A percentile compares a stretch with the other conserved stretches of the same genome.
These are phyloP conservation scores for Sporothrix phasma DNA, from an alignment of 2,329 filamentous ascomycete species.

Conservation along the genomic window DNA sequence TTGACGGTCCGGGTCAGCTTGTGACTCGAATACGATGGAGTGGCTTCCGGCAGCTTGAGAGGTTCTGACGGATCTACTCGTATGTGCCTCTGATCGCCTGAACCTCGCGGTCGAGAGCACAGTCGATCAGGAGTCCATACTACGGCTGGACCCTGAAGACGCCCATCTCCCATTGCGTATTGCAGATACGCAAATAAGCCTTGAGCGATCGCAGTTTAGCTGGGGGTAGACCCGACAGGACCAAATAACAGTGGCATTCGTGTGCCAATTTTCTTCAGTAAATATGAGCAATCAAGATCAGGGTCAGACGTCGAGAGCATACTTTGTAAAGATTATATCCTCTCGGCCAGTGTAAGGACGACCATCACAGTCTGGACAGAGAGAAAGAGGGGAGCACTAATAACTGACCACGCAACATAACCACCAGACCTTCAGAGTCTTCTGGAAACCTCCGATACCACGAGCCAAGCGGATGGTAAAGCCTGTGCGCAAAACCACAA, in stretches of 20 bases:
- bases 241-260: background rate
- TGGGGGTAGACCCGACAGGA: background rate
- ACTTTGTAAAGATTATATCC: too few relatives aligned
- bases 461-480: too few relatives aligned
- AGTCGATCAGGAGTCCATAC: background rate
- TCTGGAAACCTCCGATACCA: too few relatives aligned
- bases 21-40: background rate
- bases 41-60: background rate
- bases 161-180: background rate
- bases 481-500: too few relatives aligned
- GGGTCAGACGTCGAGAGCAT: too few relatives aligned
- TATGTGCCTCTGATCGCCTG: background rate
- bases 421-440: too few relatives aligned
- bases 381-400: background rate
- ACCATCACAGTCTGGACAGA: too few relatives aligned
- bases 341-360: too few relatives aligned
- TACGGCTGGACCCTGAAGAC: background rate
- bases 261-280: background rate
- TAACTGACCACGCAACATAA: background rate
- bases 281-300: background rate
- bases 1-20: background rate
- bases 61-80: background rate
- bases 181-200: background rate
- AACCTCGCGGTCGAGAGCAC: conserved; percentile 5
- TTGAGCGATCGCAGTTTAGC: background rate